Base-by-base conservation (phyloP, 345 rosid genomes). In the Citrus sp. region DNA sequence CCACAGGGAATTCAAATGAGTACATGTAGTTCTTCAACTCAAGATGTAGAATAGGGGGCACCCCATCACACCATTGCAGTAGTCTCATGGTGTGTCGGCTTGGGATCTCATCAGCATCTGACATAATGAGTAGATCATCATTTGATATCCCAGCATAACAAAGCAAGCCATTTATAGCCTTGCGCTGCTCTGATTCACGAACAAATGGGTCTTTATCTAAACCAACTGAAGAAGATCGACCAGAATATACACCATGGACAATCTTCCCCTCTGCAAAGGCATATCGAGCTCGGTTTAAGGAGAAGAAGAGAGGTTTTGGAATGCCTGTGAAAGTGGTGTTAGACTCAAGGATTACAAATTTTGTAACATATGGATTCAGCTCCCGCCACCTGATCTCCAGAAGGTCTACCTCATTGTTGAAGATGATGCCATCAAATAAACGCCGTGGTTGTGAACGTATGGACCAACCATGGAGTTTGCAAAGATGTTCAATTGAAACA, bases 251-350 rank as follows among this genome's bases (percentile, higher is more conserved):
- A 63, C 87, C 89, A 60, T 93, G 93, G 38, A 85, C 90, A 24
- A 92, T 84, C 78, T 94, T 95, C 37, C 54, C 90, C 34, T 88
- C 63, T 0, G 95, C 92, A 75, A 95, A 95, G 19, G 89, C 85
- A 61, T 86, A 94, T 19, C 89, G 86, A 19, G 65, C 87, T 49
- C 64, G 86, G 83, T 90, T 91, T 3, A 86, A 80, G 6, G 84
- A 82, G 58, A 92, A 94, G 73, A 83, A 84, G 6, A 92, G 90
- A 40, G 98, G 97, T 72, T 96, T 96, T 0, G 82, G 92, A 70
- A 89, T 89, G 74, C 98, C 99, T 0, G 99, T 96, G 89, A 96
- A 96, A 9, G 98, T 96, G 71, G 95, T 91, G 74, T 91, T 90
- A 0, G 98, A 89, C 82, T 96, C 99, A 0, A 94, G 88, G 73